Evolutionary conservation across 371 early-diverging fungal genomes (phyloP).

Genomic region (Batrachochytrium dendrobatidis): DNA sequence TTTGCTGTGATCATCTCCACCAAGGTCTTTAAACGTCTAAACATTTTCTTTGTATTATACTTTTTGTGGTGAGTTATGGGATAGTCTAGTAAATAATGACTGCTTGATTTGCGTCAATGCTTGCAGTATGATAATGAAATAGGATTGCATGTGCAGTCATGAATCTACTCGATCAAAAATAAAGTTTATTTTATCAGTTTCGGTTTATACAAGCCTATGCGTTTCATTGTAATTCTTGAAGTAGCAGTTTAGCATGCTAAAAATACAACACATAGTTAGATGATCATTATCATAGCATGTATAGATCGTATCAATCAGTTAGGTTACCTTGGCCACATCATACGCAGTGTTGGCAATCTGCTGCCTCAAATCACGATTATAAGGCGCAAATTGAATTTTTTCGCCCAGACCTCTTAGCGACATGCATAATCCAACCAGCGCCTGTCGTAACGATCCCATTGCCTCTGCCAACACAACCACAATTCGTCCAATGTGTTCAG

Average conservation of each 20-base stretch:
- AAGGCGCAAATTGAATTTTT: neutral
- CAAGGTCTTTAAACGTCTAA: no score
- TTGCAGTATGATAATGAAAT: no score
- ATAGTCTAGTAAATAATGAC: no score
- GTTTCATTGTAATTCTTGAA: neutral
- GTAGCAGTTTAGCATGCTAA: neutral
- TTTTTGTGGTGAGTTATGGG: no score
- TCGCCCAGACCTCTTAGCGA: neutral
- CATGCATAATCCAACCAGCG: neutral
- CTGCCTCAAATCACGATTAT: neutral
- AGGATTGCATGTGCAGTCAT: no score
- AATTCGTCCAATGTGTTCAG: neutral
- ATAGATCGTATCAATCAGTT: neutral
- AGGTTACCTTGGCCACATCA: neutral
- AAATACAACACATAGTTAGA: neutral
- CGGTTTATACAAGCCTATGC: no score
- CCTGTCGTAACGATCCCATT: neutral
- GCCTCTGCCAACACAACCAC: neutral
- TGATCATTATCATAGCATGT: neutral
- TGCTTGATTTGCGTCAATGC: no score
- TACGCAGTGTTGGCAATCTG: neutral
- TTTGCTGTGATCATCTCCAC: no score
- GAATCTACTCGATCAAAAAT: no score
- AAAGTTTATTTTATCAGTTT: no score
- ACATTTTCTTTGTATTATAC: no score